phyloP scores from a whole-genome alignment of 2,329 filamentous ascomycete species.

The Cladosporium sp. region DNA sequence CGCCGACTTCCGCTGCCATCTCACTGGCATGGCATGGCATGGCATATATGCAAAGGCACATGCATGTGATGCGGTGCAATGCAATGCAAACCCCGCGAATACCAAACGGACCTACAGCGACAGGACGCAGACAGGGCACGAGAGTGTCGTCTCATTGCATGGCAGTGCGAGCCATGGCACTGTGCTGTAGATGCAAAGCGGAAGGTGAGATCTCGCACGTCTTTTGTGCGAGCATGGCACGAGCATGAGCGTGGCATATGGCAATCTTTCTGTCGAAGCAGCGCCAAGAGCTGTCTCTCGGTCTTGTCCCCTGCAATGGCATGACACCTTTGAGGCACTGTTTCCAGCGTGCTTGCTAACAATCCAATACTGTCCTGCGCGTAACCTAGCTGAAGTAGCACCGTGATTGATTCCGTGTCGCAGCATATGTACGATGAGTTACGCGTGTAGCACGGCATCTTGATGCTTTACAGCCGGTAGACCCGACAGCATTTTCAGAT shows the following conservation, averaged over 20 bases:
- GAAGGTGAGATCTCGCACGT: neutral
- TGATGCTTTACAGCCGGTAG: neutral
- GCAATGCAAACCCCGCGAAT: neutral
- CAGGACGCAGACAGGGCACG: neutral
- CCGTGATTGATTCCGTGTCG: neutral
- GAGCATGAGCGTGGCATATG: neutral
- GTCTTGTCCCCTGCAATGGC: no score
- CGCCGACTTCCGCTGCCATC: neutral
- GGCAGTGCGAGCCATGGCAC: no score
- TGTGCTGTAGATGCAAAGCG: neutral
- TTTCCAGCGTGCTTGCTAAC: no score
- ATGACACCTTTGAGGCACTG: no score
- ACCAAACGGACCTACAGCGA: neutral
- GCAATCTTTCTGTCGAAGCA: no score
- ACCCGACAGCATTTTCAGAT: no score
- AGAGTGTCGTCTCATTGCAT: neutral
- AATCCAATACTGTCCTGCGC: no score
- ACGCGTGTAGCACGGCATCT: neutral
- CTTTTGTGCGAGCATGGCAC: neutral
- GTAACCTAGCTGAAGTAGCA: no score
- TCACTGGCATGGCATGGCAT: neutral
- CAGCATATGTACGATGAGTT: no score
- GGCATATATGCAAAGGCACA: neutral
- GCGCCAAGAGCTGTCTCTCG: no score
- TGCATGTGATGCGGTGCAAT: neutral